A percentile compares a stretch with the other conserved stretches of the same genome.
Evolutionary conservation across 2,329 filamentous ascomycete genomes (phyloP).

Genomic region (Lecanoromycetidae sp.): DNA sequence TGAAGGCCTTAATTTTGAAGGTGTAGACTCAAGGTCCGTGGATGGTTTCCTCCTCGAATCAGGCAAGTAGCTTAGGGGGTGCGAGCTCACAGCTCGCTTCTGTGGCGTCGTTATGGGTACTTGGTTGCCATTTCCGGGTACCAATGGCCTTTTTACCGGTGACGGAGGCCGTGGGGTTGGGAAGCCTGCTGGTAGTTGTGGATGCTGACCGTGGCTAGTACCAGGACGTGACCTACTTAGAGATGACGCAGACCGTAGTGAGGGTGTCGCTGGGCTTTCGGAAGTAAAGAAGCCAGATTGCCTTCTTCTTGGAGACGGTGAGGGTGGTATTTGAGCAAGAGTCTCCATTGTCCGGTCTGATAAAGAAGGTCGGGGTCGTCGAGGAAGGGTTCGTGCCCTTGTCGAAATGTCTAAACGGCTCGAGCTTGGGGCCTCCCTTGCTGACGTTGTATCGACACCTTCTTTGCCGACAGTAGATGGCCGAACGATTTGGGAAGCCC

Average conservation of each 20-base stretch:
- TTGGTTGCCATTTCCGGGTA: slow-evolving; percentile 1
- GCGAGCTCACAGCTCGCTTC: slow-evolving; percentile 6
- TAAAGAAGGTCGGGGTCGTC: slow-evolving; percentile 44
- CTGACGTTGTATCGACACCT: no score
- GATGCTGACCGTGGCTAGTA: slow-evolving; percentile 11
- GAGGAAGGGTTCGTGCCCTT: background rate
- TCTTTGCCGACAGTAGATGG: no score
- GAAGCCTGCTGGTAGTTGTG: slow-evolving; percentile 6
- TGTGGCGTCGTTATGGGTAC: slow-evolving; percentile 1
- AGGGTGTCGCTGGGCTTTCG: slow-evolving; percentile 47
- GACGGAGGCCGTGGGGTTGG: slow-evolving; percentile 6
- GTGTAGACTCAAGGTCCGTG: slow-evolving; percentile 1
- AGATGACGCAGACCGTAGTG: slow-evolving; percentile 52
- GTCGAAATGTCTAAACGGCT: background rate
- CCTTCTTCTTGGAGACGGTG: slow-evolving; percentile 55
- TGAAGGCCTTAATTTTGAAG: slow-evolving; percentile 3
- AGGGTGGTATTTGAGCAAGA: slow-evolving; percentile 63
- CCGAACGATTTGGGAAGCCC: no score
- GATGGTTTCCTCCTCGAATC: background rate
- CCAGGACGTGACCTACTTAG: slow-evolving; percentile 32
- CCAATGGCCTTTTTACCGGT: slow-evolving; percentile 3
- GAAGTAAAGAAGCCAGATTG: slow-evolving; percentile 61
- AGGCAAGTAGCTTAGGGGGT: background rate
- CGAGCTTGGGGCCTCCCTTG: background rate
- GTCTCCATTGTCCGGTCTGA: slow-evolving; percentile 81